Evolutionary conservation across 1,284 basidiomycete species (phyloP), one percentile per base, ranked within the genome.

Genomic region (Irpex sp.): DNA sequence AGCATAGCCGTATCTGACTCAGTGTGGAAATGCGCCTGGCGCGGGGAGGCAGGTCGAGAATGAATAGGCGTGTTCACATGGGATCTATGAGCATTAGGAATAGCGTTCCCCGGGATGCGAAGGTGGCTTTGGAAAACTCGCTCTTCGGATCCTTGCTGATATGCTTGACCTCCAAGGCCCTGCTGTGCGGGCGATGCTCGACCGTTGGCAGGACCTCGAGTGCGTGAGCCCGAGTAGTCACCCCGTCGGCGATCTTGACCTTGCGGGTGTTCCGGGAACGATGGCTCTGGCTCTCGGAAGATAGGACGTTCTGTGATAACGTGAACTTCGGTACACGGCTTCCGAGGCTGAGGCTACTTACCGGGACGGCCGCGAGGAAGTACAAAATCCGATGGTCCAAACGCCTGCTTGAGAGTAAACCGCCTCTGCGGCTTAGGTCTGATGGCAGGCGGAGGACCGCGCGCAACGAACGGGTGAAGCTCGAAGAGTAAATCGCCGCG

Each of bases 401-500:
- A 47, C 15, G 44, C 13, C 44, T 47, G 44, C 17, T 47, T 47
- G 17, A 47, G 44, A 47, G 44, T 47, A 1, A 47, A 17, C 1
- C 17, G 44, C 2, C 44, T 47, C 44, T 47, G 44, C 17, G 44
- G 44, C n/a, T 19, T 52, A 4, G n/a, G 51, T 19, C n/a, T 19
- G 51, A 19, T 17, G 51, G 19, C 11, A 17, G 51, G 51, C 5
- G 54, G 37, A 3, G 59, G 34, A n/a, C 54, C 11, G 15, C 55
- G 17, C 34, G 54, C 54, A 21, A 40, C 26, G 58, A 67, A 62
- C 4, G 69, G 69, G 13, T 69, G 68, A 5, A 76, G 68, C 66
- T 76, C 74, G 62, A 77, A 74, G 11, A 77, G 62, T 3, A 77
- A 64, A 58, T 77, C 75, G 3, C 75, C 75, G 31, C 68, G 60